These are phyloP conservation scores for Monascus ruber DNA, from an alignment of 2,329 filamentous ascomycete genomes.

Conservation along the genomic window DNA sequence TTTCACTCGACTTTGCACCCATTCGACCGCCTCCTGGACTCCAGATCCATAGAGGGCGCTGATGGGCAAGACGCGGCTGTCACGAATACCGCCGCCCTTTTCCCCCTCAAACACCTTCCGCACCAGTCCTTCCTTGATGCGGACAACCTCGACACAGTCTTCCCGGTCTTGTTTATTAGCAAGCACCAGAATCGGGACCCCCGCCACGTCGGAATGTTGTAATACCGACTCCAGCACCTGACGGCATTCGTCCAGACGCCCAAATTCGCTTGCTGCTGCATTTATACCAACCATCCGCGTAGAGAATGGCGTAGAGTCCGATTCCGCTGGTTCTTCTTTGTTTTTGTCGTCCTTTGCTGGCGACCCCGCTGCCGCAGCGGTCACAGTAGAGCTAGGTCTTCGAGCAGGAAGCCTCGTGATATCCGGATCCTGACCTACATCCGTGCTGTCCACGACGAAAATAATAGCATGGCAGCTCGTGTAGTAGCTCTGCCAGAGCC, in stretches of 20 bases:
- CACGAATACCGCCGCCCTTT: conserved; percentile 72
- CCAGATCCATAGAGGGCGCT: conserved; percentile 75
- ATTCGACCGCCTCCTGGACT: conserved; percentile 92
- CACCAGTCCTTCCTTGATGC: conserved; percentile 93
- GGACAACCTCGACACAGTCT: conserved; percentile 92
- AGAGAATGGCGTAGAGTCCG: conserved; percentile 11
- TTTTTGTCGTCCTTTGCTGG: conserved; percentile 1
- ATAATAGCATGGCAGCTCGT: conserved; percentile 88
- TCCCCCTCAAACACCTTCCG: conserved; percentile 93
- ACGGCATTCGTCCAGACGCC: conserved; percentile 73
- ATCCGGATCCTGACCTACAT: conserved; percentile 69
- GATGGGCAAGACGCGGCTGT: conserved; percentile 82
- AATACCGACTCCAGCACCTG: conserved; percentile 83
- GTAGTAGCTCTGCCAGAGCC: conserved; percentile 95
- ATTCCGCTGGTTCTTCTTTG: not conserved
- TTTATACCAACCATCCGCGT: conserved; percentile 26
- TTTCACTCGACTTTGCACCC: conserved; percentile 80
- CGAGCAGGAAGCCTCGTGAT: conserved; percentile 39
- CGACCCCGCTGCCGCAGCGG: conserved; percentile 6
- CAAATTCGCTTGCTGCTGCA: conserved; percentile 24
- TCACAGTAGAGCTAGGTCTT: conserved; percentile 14
- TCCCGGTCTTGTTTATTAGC: conserved; percentile 98
- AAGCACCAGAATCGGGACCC: conserved; percentile 80
- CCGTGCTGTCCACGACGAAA: conserved; percentile 92
- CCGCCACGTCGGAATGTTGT: conserved; percentile 74